These are phyloP conservation scores for Scheffersomyces lignosus DNA, from an alignment of 805 yeast genomes.

Conservation along the genomic window DNA sequence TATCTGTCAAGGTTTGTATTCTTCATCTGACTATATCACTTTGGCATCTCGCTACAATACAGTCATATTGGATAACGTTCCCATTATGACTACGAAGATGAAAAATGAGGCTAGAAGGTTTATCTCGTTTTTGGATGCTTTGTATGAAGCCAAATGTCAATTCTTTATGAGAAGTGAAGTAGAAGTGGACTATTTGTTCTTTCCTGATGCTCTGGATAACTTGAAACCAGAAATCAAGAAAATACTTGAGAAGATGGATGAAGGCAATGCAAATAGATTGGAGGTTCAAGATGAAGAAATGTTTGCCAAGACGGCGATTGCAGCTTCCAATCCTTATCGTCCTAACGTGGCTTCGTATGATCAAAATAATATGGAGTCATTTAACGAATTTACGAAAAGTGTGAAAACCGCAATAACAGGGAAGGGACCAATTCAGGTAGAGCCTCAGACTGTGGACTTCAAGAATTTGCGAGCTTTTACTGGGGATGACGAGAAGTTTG, in stretches of 20 bases:
- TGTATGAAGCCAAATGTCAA: slow-evolving; percentile 67
- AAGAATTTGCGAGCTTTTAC: slow-evolving; percentile 58
- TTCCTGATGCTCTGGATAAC: slow-evolving; percentile 46
- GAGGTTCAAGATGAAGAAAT: slow-evolving; percentile 65
- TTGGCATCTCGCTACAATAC: slow-evolving; percentile 60
- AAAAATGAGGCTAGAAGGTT: slow-evolving; percentile 70
- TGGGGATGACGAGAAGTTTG: slow-evolving; percentile 77
- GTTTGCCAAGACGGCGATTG: slow-evolving; percentile 64
- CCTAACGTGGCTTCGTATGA: slow-evolving; percentile 69
- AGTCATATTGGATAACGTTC: slow-evolving; percentile 60
- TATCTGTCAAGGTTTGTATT: slow-evolving; percentile 56
- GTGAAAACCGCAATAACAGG: slow-evolving; percentile 3
- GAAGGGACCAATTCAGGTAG: slow-evolving; percentile 1
- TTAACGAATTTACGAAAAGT: slow-evolving; percentile 2
- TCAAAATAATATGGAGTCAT: slow-evolving; percentile 37
- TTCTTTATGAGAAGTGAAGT: slow-evolving; percentile 53
- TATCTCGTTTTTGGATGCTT: slow-evolving; percentile 65
- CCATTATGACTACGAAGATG: slow-evolving; percentile 53
- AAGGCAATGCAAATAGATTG: slow-evolving; percentile 31
- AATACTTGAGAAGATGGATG: slow-evolving; percentile 13
- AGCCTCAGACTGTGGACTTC: slow-evolving; percentile 36
- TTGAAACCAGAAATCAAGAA: slow-evolving; percentile 11
- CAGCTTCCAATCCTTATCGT: slow-evolving; percentile 61
- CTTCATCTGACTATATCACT: slow-evolving; percentile 71
- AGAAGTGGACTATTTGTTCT: slow-evolving; percentile 54